Conservation (phyloP, 768 basidiomycete species). For the Naganishia kalamii region DNA sequence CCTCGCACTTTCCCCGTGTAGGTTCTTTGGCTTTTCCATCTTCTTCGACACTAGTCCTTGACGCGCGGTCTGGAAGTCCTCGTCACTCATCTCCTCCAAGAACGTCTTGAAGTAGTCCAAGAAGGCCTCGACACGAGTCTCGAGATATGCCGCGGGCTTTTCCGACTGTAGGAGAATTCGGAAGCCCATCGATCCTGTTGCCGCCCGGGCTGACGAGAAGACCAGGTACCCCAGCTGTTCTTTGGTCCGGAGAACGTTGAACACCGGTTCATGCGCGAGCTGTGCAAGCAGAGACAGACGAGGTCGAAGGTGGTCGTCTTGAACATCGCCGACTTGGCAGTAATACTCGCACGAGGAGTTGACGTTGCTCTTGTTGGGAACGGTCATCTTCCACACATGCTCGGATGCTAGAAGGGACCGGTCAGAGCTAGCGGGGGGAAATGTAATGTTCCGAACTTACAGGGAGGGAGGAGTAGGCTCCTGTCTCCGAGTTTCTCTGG, state of each 20-base stretch:
- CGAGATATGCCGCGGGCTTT: slow-evolving; percentile 68
- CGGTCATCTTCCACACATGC: slow-evolving; percentile 58
- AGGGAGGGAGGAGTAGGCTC: slow-evolving; percentile 62
- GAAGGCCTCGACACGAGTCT: slow-evolving; percentile 82
- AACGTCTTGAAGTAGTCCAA: slow-evolving; percentile 63
- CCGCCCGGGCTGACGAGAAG: slow-evolving; percentile 50
- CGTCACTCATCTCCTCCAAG: slow-evolving; percentile 63
- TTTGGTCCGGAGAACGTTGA: slow-evolving; percentile 81
- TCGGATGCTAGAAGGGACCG: slow-evolving; percentile 57
- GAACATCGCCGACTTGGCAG: slow-evolving; percentile 65
- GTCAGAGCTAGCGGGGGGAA: background rate
- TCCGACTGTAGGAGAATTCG: slow-evolving; percentile 86
- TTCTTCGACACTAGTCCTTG: slow-evolving; percentile 69
- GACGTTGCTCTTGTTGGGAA: slow-evolving; percentile 75
- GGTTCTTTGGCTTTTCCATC: slow-evolving; percentile 80
- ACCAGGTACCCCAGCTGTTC: slow-evolving; percentile 96
- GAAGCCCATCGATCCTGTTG: slow-evolving; percentile 67
- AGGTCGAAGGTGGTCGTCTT: slow-evolving; percentile 62
- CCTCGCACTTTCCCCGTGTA: slow-evolving; percentile 63
- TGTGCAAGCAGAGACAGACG: slow-evolving; percentile 67
- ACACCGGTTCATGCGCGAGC: slow-evolving; percentile 83
- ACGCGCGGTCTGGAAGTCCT: slow-evolving; percentile 73
- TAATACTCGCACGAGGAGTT: slow-evolving; percentile 86
- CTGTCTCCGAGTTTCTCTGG: slow-evolving; percentile 54
- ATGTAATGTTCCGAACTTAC: slow-evolving; percentile 47